Percentiles rank a stretch among this genome's conserved stretches.
Evolutionary conservation across 257 asterid species (phyloP).

Genomic region (Solanum commersonii): DNA sequence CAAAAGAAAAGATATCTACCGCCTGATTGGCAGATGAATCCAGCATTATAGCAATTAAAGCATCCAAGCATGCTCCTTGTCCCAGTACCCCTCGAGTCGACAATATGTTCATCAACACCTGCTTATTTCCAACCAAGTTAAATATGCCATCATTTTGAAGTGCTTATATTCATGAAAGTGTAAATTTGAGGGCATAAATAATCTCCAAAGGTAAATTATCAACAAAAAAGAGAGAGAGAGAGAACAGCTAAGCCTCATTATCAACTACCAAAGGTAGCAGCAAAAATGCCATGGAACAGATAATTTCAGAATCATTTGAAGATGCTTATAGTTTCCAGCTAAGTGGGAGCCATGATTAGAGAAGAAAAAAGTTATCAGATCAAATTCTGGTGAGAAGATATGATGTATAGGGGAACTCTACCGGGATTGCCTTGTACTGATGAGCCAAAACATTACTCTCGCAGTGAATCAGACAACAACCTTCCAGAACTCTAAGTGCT

Average conservation of each 20-base stretch:
- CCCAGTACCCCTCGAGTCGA: slow-evolving; percentile 80
- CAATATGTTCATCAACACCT: slow-evolving; percentile 82
- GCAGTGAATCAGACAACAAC: slow-evolving; percentile 77
- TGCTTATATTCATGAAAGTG: background rate
- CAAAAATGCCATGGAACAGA: background rate
- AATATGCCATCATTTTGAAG: background rate
- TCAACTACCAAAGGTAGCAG: background rate
- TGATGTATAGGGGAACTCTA: slow-evolving; percentile 1
- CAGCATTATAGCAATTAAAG: slow-evolving; percentile 76
- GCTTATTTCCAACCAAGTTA: slow-evolving; percentile 13
- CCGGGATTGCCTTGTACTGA: slow-evolving; percentile 70
- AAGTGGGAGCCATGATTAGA: background rate
- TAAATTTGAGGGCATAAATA: background rate
- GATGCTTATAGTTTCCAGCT: background rate
- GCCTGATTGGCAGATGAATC: slow-evolving; percentile 92
- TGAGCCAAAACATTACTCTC: slow-evolving; percentile 77
- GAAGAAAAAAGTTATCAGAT: background rate
- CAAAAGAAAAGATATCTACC: slow-evolving; percentile 30
- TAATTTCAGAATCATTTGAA: background rate
- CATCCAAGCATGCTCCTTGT: slow-evolving; percentile 95
- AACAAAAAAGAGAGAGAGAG: background rate
- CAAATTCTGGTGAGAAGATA: background rate
- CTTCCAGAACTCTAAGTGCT: slow-evolving; percentile 93
- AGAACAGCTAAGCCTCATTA: background rate
- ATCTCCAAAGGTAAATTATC: background rate